Base-by-base conservation (phyloP, 106 monocot species). In the Gastrodia elata region DNA sequence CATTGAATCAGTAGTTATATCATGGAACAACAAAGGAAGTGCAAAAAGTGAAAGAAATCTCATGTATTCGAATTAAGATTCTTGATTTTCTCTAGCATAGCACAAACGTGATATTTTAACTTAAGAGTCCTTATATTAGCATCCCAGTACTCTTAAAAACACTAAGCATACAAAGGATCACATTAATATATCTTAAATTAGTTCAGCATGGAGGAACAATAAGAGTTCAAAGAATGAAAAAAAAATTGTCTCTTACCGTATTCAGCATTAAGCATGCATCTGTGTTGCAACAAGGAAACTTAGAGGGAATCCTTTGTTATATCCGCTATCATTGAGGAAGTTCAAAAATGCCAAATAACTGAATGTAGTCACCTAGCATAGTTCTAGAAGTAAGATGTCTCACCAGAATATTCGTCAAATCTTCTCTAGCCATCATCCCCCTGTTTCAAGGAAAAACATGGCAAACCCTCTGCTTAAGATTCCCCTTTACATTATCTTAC, bases 371-470 rank as follows among this genome's bases (percentile, higher is more conserved):
- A n/a, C 52, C 52, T 52, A 52, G 52, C 52, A 52, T 52, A 52
- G 3, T 52, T n/a, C 52, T 52, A 52, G 52, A 18, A n/a, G 20
- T 22, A 52, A 52, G 52, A 52, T 5, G 52, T 22, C 20, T 52
- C 52, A 52, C 7, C 22, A 22, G 52, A 4, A 52, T 52, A 52
- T 52, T 52, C 22, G 20, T 22, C 18, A 3, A 52, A 52, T 7
- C 52, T 52, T 52, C 52, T 52, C 52, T 22, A 52, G 52, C 52
- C 52, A 0, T 52, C 52, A 52, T 22, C 52, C 52, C 22, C 52
- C 52, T 52, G 52, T 52, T 52, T 52, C 52, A 52, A 52, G 52
- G 52, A 52, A 52, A 52, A 52, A 52, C 52, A 52, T 52, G 48
- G 52, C 52, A 52, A n/a, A 52, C 22, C 52, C 52, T 22, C 52